phyloP scores from a whole-genome alignment of 257 asterid species.

The Schizonepeta tenuifolia region DNA sequence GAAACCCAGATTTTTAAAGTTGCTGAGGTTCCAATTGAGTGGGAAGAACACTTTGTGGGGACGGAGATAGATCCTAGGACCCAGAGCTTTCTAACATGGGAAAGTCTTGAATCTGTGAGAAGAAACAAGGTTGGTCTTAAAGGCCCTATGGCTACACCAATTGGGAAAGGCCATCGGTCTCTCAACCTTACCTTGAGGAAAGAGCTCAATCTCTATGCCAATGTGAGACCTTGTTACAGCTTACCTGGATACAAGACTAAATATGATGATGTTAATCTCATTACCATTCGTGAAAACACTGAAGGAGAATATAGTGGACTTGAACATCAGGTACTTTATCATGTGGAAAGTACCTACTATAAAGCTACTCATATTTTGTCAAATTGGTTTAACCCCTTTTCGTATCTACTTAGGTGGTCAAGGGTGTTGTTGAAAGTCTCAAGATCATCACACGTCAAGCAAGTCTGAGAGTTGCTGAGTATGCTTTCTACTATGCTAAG shows the following conservation, averaged over 20 bases:
- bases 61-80: constrained; percentile 88
- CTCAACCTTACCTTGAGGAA: constrained; percentile 95
- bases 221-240: constrained; percentile 96
- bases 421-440: constrained; percentile 97
- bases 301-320: constrained; percentile 70
- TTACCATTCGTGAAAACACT: constrained; percentile 72
- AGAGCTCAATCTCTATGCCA: constrained; percentile 91
- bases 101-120: constrained; percentile 92
- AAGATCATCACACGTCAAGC: constrained; percentile 97
- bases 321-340: constrained; percentile 57
- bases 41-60: constrained; percentile 98
- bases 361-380: constrained; percentile 19
- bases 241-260: constrained; percentile 94
- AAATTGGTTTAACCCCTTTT: constrained; percentile 26
- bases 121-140: constrained; percentile 84
- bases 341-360: neutral
- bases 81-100: constrained; percentile 96
- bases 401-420: constrained; percentile 67
- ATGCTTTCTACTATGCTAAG: constrained; percentile 94
- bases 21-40: constrained; percentile 90
- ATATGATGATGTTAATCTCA: constrained; percentile 85
- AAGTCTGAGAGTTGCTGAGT: constrained; percentile 94
- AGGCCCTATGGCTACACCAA: constrained; percentile 99
- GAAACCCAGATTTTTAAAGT: constrained; percentile 63
- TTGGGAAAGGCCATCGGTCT: constrained; percentile 97